Conservation (phyloP, 148 eudicot genomes). For the Salicornia ramosissima region DNA sequence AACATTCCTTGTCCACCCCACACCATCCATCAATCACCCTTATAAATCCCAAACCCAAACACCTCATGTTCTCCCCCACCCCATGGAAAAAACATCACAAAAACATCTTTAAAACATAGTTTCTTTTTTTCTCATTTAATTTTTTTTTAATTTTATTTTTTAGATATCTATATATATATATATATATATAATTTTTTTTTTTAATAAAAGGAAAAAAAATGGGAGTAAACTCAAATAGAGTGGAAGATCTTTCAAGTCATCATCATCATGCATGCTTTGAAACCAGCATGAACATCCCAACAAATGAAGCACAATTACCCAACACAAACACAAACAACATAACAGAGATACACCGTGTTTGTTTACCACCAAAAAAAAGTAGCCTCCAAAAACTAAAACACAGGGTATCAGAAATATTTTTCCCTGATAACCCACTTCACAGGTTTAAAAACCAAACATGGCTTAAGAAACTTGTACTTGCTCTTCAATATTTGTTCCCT, state of each 20-base stretch:
- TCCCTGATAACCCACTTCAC: conserved; percentile 85
- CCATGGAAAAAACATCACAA: neutral
- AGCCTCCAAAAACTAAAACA: conserved; percentile 51
- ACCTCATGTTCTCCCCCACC: neutral
- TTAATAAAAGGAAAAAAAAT: conserved; percentile 16
- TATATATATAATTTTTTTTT: no score
- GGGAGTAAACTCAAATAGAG: conserved; percentile 62
- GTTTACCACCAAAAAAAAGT: conserved; percentile 61
- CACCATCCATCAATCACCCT: neutral
- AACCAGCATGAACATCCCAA: conserved; percentile 20
- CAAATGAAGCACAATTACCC: neutral
- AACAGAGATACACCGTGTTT: conserved; percentile 55
- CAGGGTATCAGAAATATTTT: conserved; percentile 65
- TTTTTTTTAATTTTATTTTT: neutral
- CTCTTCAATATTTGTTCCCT: conserved; percentile 74
- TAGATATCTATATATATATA: no score
- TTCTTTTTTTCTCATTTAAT: neutral
- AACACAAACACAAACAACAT: neutral
- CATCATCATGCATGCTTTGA: conserved; percentile 18
- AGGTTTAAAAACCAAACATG: conserved; percentile 65
- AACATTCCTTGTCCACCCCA: neutral
- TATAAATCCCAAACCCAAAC: conserved; percentile 18
- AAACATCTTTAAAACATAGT: neutral
- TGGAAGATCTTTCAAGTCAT: conserved; percentile 53
- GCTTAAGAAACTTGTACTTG: conserved; percentile 46